Conservation (phyloP, 1,139 yeast genomes). For the Pneumocystis jirovecii region DNA sequence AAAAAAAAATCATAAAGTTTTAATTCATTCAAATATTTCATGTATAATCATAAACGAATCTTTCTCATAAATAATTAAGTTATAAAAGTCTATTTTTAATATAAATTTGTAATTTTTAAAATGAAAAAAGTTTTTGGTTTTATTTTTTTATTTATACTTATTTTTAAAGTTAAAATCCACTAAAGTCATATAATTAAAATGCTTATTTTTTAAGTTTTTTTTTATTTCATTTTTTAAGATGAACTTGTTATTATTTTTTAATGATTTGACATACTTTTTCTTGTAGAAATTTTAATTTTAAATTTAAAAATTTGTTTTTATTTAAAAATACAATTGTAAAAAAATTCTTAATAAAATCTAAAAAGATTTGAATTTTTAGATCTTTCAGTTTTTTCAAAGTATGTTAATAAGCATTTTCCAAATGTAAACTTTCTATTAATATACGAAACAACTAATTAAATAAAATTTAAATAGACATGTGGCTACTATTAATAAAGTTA, state of each 20-base stretch:
- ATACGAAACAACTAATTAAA: background rate
- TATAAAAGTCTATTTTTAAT: too few relatives aligned
- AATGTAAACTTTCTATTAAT: background rate
- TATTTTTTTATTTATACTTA: too few relatives aligned
- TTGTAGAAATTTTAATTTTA: background rate
- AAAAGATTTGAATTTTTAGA: background rate
- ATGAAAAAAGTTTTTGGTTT: too few relatives aligned
- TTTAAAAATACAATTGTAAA: background rate
- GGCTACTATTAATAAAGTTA: too few relatives aligned
- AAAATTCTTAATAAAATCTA: background rate
- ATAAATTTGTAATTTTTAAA: too few relatives aligned
- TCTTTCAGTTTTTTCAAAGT: background rate
- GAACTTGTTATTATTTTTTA: background rate
- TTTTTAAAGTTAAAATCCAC: too few relatives aligned
- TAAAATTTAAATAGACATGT: too few relatives aligned
- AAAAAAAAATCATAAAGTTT: constrained; percentile 23
- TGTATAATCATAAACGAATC: too few relatives aligned
- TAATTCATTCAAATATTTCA: background rate
- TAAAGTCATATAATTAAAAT: too few relatives aligned
- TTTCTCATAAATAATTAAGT: too few relatives aligned
- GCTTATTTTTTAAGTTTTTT: too few relatives aligned
- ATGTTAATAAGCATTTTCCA: background rate
- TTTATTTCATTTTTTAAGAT: too few relatives aligned
- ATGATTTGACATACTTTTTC: background rate
- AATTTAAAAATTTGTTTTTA: background rate